Evolutionary conservation across 768 basidiomycete species (phyloP).

Genomic region (Flagelloscypha sp.): DNA sequence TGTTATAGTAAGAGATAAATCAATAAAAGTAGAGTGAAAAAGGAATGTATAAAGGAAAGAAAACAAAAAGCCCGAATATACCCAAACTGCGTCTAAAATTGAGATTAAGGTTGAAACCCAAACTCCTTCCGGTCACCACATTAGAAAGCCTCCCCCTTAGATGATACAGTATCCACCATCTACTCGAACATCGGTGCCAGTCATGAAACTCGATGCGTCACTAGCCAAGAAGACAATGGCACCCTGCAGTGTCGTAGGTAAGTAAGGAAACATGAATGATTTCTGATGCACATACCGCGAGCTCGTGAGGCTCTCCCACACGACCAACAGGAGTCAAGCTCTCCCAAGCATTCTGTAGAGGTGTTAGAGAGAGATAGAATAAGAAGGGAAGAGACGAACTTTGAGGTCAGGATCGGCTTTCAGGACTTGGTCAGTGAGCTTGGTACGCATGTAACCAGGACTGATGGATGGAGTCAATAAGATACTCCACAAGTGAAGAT

Average conservation of each 20-base stretch:
- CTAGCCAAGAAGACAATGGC: slow-evolving; percentile 87
- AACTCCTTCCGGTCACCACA: too few relatives aligned
- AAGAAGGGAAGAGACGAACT: slow-evolving; percentile 29
- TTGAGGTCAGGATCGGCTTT: slow-evolving; percentile 68
- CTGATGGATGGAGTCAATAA: slow-evolving; percentile 26
- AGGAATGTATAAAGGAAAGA: too few relatives aligned
- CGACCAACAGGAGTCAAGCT: slow-evolving; percentile 79
- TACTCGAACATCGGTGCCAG: slow-evolving; percentile 75
- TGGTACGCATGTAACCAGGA: slow-evolving; percentile 92
- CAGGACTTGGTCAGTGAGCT: slow-evolving; percentile 78
- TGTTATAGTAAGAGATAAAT: too few relatives aligned
- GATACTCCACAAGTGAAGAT: slow-evolving; percentile 2
- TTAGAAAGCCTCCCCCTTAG: too few relatives aligned
- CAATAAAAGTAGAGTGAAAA: too few relatives aligned
- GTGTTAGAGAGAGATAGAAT: slow-evolving; percentile 1
- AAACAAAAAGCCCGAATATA: too few relatives aligned
- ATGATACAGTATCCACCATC: slow-evolving; percentile 85
- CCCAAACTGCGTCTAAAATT: too few relatives aligned
- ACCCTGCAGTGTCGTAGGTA: slow-evolving; percentile 36
- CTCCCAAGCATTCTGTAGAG: slow-evolving; percentile 72
- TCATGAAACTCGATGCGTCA: slow-evolving; percentile 86
- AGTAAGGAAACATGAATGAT: slow-evolving; percentile 4
- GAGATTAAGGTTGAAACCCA: too few relatives aligned
- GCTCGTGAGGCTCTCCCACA: slow-evolving; percentile 88
- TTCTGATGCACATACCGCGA: slow-evolving; percentile 51